Evolutionary conservation across 2,329 filamentous ascomycete species (phyloP).

Genomic region (Lasiodiplodia gonubiensis): DNA sequence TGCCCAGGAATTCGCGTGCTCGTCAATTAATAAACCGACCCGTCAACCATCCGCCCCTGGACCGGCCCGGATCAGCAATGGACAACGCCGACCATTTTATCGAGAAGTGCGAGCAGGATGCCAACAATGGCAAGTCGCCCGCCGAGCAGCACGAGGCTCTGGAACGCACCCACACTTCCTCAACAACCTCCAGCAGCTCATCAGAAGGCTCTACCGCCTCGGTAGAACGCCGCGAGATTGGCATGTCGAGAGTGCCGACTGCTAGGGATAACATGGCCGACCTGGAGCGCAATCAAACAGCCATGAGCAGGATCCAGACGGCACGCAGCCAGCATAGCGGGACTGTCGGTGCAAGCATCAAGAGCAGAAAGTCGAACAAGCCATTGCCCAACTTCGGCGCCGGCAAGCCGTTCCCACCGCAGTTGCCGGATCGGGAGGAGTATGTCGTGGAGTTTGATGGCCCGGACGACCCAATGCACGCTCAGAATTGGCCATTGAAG

Average conservation of each 20-base stretch:
- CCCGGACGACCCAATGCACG: conserved; percentile 79
- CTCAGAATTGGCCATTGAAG: conserved; percentile 81
- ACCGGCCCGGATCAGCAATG: conserved; percentile 38
- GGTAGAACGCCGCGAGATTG: conserved; percentile 47
- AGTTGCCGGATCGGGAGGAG: conserved; percentile 71
- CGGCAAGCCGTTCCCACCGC: conserved; percentile 76
- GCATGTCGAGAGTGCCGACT: conserved; percentile 68
- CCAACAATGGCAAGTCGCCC: conserved; percentile 58
- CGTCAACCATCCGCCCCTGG: conserved; percentile 10
- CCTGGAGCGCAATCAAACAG: conserved; percentile 72
- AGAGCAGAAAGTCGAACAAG: conserved; percentile 57
- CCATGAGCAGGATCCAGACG: conserved; percentile 73
- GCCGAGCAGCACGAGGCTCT: conserved; percentile 50
- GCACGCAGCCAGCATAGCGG: conserved; percentile 71
- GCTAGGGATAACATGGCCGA: conserved; percentile 59
- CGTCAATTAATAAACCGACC: background rate
- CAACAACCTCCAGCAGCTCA: conserved; percentile 47
- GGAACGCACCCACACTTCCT: conserved; percentile 63
- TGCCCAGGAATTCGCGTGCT: background rate
- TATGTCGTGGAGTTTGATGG: conserved; percentile 86
- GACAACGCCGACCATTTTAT: conserved; percentile 63
- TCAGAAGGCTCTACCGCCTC: conserved; percentile 51
- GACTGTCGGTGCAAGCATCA: conserved; percentile 67
- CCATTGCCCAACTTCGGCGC: conserved; percentile 73
- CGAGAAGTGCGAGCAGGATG: conserved; percentile 61